Percentiles rank a stretch among this genome's conserved stretches.
Conservation (phyloP, 1,284 basidiomycete species). For the Inonotus hispidus region DNA sequence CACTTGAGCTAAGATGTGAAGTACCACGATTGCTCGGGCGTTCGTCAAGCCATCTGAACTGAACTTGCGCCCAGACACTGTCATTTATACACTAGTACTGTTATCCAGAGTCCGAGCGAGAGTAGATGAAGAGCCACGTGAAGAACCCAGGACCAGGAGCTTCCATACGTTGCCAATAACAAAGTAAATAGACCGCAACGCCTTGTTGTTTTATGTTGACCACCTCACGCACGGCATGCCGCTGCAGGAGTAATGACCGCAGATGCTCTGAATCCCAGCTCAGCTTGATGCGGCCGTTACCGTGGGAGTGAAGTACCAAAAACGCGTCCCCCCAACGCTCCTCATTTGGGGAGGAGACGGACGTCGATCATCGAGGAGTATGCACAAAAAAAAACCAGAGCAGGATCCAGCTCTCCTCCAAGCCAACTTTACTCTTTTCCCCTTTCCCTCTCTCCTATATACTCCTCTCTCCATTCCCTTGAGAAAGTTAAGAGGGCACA, state of each 20-base stretch:
- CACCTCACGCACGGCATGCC: not conserved
- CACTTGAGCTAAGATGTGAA: not conserved
- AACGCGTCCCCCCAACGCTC: slow-evolving; percentile 7
- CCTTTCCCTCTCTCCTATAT: not conserved
- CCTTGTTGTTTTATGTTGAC: not conserved
- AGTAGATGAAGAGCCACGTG: no score
- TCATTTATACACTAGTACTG: not conserved
- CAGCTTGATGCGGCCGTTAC: slow-evolving; percentile 2
- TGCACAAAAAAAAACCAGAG: not conserved
- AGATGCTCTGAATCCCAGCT: not conserved
- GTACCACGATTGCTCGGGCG: not conserved
- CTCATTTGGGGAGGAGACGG: not conserved
- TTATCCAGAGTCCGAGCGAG: not conserved
- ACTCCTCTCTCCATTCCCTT: not conserved
- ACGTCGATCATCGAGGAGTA: not conserved
- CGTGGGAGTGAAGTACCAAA: slow-evolving; percentile 2
- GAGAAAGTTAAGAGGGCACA: not conserved
- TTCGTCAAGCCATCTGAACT: not conserved
- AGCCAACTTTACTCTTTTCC: not conserved
- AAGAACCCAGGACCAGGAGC: no score
- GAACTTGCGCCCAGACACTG: not conserved
- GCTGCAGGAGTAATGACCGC: not conserved
- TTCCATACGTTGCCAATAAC: no score
- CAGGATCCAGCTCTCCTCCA: not conserved
- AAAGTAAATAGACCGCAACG: not conserved